Percentiles rank a stretch among this genome's conserved stretches.
These are phyloP conservation scores for Hypoxylon sp. DNA, from an alignment of 2,329 filamentous ascomycete genomes.

Conservation along the genomic window DNA sequence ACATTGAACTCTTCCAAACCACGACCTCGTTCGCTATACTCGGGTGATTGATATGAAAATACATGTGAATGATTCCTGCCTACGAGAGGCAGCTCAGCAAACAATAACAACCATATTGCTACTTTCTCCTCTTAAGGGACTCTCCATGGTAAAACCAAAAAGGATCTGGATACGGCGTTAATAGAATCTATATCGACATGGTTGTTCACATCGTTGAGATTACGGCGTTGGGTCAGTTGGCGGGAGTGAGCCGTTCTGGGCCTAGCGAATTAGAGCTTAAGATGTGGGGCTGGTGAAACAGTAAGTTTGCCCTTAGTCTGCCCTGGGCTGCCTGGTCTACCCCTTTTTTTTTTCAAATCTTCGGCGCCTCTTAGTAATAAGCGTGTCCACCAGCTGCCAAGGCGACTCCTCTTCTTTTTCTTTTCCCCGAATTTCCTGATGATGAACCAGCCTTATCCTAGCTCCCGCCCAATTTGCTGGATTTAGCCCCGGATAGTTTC, in stretches of 20 bases:
- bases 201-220: slow-evolving; percentile 7
- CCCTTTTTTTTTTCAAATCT: slow-evolving; percentile 32
- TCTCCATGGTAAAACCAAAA: slow-evolving; percentile 14
- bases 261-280: slow-evolving; percentile 23
- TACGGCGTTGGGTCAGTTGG: neutral
- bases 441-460: slow-evolving; percentile 23
- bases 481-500: slow-evolving; percentile 29
- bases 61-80: too few relatives aligned
- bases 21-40: slow-evolving; percentile 5
- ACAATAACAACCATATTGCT: too few relatives aligned
- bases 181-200: slow-evolving; percentile 4
- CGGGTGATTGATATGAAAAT: neutral
- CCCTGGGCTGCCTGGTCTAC: slow-evolving; percentile 13
- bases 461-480: slow-evolving; percentile 16
- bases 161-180: neutral
- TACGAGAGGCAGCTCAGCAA: too few relatives aligned
- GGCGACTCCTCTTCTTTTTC: slow-evolving; percentile 14
- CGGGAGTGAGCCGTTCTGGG: slow-evolving; percentile 4
- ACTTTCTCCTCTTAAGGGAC: neutral
- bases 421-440: slow-evolving; percentile 30
- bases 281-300: slow-evolving; percentile 31
- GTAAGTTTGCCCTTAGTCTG: slow-evolving; percentile 5
- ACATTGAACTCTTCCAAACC: slow-evolving; percentile 40
- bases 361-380: slow-evolving; percentile 26
- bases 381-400: slow-evolving; percentile 1